Evolutionary conservation across 2,329 filamentous ascomycete genomes (phyloP).

Genomic region (Pseudogymnoascus pannorum): DNA sequence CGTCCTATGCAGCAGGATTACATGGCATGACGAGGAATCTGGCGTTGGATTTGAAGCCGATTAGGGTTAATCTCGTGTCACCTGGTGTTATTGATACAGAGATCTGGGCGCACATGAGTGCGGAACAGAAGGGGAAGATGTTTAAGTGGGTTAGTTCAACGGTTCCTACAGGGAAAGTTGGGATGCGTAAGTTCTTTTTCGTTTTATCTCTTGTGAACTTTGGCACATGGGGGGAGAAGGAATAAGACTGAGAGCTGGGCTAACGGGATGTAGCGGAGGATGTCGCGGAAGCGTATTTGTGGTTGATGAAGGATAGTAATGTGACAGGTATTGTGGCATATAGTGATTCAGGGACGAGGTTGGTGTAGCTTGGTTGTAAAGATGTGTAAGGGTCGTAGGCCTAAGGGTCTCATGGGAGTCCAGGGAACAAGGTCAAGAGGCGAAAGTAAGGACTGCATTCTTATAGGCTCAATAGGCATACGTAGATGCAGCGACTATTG

Average conservation of each 20-base stretch:
- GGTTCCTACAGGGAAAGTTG: constrained; percentile 13
- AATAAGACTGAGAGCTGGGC: constrained; percentile 12
- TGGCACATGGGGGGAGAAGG: neutral
- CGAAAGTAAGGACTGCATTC: too few relatives aligned
- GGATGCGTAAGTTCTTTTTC: constrained; percentile 9
- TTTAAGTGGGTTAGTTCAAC: constrained; percentile 21
- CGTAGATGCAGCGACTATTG: too few relatives aligned
- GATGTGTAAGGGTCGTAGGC: too few relatives aligned
- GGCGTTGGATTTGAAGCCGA: constrained; percentile 55
- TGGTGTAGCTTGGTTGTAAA: neutral
- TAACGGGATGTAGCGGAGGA: constrained; percentile 29
- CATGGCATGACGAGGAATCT: constrained; percentile 47
- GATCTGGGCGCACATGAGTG: constrained; percentile 29
- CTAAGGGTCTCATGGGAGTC: too few relatives aligned
- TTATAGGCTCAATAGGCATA: too few relatives aligned
- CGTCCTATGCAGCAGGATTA: constrained; percentile 41
- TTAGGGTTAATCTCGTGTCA: constrained; percentile 55
- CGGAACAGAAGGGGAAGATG: constrained; percentile 20
- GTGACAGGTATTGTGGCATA: constrained; percentile 30
- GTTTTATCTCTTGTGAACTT: constrained; percentile 11
- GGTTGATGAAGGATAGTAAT: constrained; percentile 37
- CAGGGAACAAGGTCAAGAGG: too few relatives aligned
- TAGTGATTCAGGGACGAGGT: constrained; percentile 9
- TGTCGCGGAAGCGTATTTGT: constrained; percentile 38
- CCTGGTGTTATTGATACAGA: constrained; percentile 48